These are phyloP conservation scores for Termitomyces sp. DNA, from an alignment of 1,284 basidiomycete genomes.

Conservation along the genomic window DNA sequence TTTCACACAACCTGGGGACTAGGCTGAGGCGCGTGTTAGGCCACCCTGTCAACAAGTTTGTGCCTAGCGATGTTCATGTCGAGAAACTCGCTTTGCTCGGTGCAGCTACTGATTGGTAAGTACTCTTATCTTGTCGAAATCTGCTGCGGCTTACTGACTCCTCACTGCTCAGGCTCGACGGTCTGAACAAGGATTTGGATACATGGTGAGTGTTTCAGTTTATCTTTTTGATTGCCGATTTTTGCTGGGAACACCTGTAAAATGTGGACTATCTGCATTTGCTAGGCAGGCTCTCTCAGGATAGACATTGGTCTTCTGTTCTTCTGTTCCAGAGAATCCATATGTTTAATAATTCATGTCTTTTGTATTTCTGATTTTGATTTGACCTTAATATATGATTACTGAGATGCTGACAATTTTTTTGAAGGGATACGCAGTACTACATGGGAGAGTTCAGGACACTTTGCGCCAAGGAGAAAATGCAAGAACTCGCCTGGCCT, in stretches of 20 bases:
- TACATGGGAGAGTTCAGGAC: constrained; percentile 82
- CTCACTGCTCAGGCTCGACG: constrained; percentile 61
- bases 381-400: neutral
- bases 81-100: constrained; percentile 67
- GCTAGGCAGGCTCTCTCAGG: neutral
- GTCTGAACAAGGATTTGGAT: constrained; percentile 78
- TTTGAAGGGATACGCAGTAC: constrained; percentile 54
- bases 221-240: neutral
- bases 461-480: constrained; percentile 71
- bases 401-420: constrained; percentile 3
- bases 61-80: constrained; percentile 75
- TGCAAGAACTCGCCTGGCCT: constrained; percentile 76
- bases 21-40: constrained; percentile 22
- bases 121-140: constrained; percentile 6
- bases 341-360: neutral
- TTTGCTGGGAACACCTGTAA: neutral
- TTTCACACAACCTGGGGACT: neutral
- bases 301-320: neutral
- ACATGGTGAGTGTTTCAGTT: constrained; percentile 40
- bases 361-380: neutral
- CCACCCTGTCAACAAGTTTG: constrained; percentile 89
- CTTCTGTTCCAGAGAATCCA: neutral
- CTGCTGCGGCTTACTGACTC: neutral
- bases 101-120: constrained; percentile 76
- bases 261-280: neutral